Base-by-base conservation (phyloP, 176 grass and related monocot genomes). In the Echinochloa phyllopogon region DNA sequence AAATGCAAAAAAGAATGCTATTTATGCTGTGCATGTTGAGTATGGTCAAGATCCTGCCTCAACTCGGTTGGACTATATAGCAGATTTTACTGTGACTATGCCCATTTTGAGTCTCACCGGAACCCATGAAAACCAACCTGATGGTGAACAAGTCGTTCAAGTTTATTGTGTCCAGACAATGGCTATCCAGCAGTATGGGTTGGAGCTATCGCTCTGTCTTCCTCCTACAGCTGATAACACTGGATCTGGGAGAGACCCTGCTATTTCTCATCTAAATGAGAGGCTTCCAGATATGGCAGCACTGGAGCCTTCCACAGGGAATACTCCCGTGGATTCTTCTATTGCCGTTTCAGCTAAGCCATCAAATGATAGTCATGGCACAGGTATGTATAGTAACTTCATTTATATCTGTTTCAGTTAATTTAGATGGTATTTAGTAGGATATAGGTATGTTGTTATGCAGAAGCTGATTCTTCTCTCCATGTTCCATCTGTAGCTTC, bases 1-100 rank as follows among this genome's bases (percentile, higher is more conserved):
- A 60, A 98, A 98, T 92, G 96, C 96, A 37, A 98, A 95, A 86
- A 98, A 95, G 69, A 98, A 94, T 90, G 89, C 91, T 68, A 95
- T 98, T 86, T 98, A 98, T 89, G 93, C 96, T 14, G 85, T 98
- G 58, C 93, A 98, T 93, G 81, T 95, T 84, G 96, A 94, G 17
- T 95, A 98, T 33, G 91, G 93, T 38, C 21, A 77, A 65, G 87
- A 67, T 77, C 93, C 96, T 45, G 91, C 85, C 68, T 88, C 91
- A 43, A 98, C 93, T 14, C 83, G 80, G 50, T 85, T 98, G 91
- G 96, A 98, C 57, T 95, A 95, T 53, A 92, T 98, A 79, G 91
- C 96, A 69, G 96, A 98, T 83, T 98, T 98, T 62, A 95, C 96
- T 63, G 96, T 98, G 64, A 81, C 96, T 61, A 98, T 98, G 89